Evolutionary conservation across 805 yeast species (phyloP), one percentile per base, ranked within the genome.

Genomic region (Candida adriatica): DNA sequence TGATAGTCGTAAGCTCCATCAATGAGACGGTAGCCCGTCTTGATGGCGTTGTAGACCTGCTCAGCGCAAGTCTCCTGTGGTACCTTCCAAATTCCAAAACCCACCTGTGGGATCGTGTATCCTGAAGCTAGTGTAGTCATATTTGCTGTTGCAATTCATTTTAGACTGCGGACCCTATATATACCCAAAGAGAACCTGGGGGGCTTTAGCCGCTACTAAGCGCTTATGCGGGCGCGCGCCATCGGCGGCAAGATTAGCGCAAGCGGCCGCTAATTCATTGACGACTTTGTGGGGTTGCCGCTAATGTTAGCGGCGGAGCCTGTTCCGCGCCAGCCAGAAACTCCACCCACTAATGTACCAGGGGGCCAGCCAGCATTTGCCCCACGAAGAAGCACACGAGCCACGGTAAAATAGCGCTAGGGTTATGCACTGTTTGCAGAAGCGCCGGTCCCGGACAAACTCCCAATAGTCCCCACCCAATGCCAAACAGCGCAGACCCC

Each of bases 1-100:
- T 69, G 70, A 52, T 82, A 82, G 35, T 70, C 66, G 43, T 70
- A 71, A 5, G 90, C 90, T 16, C 85, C 73, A 53, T 82, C 90
- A 42, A 82, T 75, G 51, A 75, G 84, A 40, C 78, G 66, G 56
- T 78, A 80, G 11, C 87, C 87, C 9, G 64, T 62, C 48, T 73
- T 64, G 37, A 79, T 60, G 10, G 88, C 90, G 26, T 68, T 63
- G 44, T 64, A 64, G 11, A 78, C 80, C 16, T 78, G 73, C 68
- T 68, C 48, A 66, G 65, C 59, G 26, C 31, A 16, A 6, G 36
- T 37, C 8, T 40, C 45, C 58, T 29, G 27, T 20, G 42, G 39
- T 16, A 40, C 43, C 25, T 42, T 42, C 45, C 46, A 42, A 23
- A 42, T 26, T 30, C 45, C 48, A 16, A 44, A 38, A 7, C 46